phyloP scores from a whole-genome alignment of 345 rosid species.

The Salix exigua region DNA sequence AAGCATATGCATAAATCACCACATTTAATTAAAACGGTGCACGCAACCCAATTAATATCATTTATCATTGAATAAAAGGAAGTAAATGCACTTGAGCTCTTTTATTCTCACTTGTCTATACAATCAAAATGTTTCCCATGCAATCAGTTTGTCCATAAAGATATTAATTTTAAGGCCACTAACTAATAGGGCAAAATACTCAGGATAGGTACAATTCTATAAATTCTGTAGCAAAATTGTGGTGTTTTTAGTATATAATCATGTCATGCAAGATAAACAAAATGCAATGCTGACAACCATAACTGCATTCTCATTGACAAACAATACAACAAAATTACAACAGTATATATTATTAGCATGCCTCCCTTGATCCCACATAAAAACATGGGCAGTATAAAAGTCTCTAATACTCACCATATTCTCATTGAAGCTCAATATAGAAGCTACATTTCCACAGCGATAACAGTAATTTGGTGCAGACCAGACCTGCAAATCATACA shows the following conservation, averaged over 20 bases:
- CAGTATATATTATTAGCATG: background rate
- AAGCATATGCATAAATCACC: background rate
- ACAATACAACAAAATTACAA: background rate
- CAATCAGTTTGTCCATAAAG: background rate
- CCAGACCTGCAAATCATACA: conserved; percentile 69
- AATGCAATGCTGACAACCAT: background rate
- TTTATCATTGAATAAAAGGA: background rate
- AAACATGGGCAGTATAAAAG: background rate
- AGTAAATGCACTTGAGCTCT: background rate
- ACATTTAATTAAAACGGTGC: background rate
- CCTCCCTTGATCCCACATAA: background rate
- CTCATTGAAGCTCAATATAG: conserved; percentile 96
- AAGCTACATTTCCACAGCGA: conserved; percentile 99
- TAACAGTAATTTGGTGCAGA: conserved; percentile 99
- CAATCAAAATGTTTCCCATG: background rate
- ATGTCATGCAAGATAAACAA: background rate
- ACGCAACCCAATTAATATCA: background rate
- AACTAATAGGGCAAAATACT: background rate
- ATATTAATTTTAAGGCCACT: background rate
- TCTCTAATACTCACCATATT: conserved; percentile 54
- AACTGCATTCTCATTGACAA: background rate
- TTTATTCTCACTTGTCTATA: background rate
- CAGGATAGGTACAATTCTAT: background rate
- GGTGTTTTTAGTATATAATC: background rate
- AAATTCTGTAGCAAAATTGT: background rate